Conservation (phyloP, 306 rosid genomes). For the Luffa acutangula region DNA sequence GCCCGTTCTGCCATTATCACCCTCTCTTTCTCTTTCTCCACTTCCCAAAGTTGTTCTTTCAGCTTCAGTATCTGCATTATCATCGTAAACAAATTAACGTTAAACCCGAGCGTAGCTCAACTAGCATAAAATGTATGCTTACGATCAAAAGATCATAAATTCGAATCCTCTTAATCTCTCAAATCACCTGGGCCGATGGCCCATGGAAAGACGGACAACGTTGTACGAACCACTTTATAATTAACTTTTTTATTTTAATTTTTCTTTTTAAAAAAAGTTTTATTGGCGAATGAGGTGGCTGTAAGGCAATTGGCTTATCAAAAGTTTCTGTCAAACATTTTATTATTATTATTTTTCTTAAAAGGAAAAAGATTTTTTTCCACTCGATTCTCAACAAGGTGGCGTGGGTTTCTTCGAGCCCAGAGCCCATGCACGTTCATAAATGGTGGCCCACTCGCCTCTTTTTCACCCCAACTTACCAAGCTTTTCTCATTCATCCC, state of each 20-base stretch:
- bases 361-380: background rate
- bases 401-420: conserved; percentile 51
- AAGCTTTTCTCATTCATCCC: background rate
- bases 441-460: background rate
- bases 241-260: background rate
- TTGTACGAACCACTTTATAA: background rate
- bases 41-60: conserved; percentile 2
- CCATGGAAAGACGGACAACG: background rate
- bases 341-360: background rate
- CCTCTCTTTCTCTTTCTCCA: conserved; percentile 7
- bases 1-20: background rate
- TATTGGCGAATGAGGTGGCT: background rate
- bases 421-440: conserved; percentile 48
- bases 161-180: too few species aligned
- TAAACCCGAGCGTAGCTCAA: too few species aligned
- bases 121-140: too few species aligned
- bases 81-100: background rate
- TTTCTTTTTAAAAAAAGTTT: background rate
- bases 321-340: background rate
- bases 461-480: background rate
- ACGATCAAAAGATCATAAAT: too few species aligned
- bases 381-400: conserved; percentile 3
- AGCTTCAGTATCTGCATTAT: conserved; percentile 6
- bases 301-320: background rate
- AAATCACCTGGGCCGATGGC: too few species aligned